Conservation (phyloP, 1,139 yeast species). For the Hemisphaericaspora subhashii region DNA sequence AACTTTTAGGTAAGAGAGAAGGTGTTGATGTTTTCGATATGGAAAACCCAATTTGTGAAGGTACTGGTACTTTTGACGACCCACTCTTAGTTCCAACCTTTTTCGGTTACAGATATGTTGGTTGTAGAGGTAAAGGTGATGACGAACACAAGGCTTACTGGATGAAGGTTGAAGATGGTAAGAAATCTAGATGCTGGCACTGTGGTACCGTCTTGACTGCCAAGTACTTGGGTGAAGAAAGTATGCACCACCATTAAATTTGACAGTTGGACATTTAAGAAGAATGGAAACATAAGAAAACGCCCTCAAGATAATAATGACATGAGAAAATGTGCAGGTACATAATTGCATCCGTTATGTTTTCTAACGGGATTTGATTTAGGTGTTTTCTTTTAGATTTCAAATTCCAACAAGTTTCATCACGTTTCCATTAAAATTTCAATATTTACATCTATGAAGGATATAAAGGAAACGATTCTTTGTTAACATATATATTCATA, state of each 20-base stretch:
- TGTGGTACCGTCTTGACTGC: constrained; percentile 94
- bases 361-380: neutral
- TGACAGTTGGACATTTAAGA: neutral
- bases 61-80: constrained; percentile 83
- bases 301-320: neutral
- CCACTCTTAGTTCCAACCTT: constrained; percentile 90
- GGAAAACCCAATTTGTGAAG: constrained; percentile 83
- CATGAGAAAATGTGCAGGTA: neutral
- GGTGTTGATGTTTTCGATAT: constrained; percentile 95
- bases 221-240: constrained; percentile 85
- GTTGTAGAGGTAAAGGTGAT: constrained; percentile 89
- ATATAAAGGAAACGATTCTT: constrained; percentile 1
- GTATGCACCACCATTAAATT: constrained; percentile 50
- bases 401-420: neutral
- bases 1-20: constrained; percentile 88
- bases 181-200: constrained; percentile 97
- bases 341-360: neutral
- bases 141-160: constrained; percentile 90
- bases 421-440: neutral
- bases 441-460: constrained; percentile 2
- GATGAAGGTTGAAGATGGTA: constrained; percentile 84
- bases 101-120: constrained; percentile 92
- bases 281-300: neutral
- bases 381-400: neutral
- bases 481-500: constrained; percentile 4